Conservation (phyloP, 2,329 filamentous ascomycete species). For the Venturia aucupariae region DNA sequence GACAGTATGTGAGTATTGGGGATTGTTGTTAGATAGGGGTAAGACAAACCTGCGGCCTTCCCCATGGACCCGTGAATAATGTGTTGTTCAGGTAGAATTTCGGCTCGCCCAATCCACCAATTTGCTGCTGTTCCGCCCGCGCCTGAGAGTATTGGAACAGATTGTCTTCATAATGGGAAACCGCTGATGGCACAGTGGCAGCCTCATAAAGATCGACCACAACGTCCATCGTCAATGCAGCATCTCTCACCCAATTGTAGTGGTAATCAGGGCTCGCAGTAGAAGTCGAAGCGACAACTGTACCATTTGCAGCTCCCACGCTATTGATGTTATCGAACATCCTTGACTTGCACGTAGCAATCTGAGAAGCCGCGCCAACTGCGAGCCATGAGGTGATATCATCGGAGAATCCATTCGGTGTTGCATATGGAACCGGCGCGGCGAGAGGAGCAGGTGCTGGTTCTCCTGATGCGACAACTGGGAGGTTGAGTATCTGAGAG, state of each 20-base stretch:
- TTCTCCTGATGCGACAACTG: neutral
- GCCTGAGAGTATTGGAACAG: slow-evolving; percentile 31
- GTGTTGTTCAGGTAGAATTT: slow-evolving; percentile 33
- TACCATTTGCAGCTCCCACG: slow-evolving; percentile 22
- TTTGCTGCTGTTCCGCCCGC: slow-evolving; percentile 24
- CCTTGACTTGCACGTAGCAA: slow-evolving; percentile 19
- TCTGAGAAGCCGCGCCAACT: slow-evolving; percentile 19
- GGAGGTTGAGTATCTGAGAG: neutral
- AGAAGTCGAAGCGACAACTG: slow-evolving; percentile 25
- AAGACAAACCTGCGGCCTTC: slow-evolving; percentile 27
- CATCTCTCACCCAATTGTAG: slow-evolving; percentile 32
- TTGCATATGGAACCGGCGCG: slow-evolving; percentile 5
- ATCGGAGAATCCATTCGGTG: slow-evolving; percentile 19
- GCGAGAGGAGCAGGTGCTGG: neutral
- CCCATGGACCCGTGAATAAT: slow-evolving; percentile 31
- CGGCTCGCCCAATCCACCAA: slow-evolving; percentile 34
- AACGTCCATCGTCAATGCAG: slow-evolving; percentile 34
- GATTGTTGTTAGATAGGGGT: neutral
- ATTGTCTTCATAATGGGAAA: slow-evolving; percentile 23
- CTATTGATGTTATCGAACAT: slow-evolving; percentile 28
- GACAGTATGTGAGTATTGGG: neutral
- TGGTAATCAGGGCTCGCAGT: slow-evolving; percentile 24
- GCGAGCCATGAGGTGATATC: slow-evolving; percentile 25
- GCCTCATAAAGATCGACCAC: slow-evolving; percentile 32
- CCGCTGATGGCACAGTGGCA: slow-evolving; percentile 19